Conservation (phyloP, 2,329 filamentous ascomycete genomes). For the Incumbomyces lentus region DNA sequence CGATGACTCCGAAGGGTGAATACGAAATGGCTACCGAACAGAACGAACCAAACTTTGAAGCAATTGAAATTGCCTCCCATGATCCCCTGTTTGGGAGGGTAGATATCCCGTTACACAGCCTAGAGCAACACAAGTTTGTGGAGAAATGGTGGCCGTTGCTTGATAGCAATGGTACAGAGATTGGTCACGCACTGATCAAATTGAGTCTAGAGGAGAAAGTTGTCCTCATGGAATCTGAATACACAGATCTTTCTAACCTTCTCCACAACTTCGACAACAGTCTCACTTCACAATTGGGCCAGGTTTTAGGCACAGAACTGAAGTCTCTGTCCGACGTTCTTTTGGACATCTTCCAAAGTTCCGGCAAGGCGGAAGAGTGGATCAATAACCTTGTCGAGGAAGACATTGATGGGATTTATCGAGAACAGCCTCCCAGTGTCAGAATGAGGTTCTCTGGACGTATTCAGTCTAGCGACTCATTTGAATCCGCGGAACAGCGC, state of each 20-base stretch:
- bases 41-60: slow-evolving; percentile 31
- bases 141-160: slow-evolving; percentile 83
- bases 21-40: slow-evolving; percentile 33
- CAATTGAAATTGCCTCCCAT: slow-evolving; percentile 38
- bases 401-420: slow-evolving; percentile 87
- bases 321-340: slow-evolving; percentile 75
- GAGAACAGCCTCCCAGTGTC: slow-evolving; percentile 58
- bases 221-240: slow-evolving; percentile 77
- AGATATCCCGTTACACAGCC: slow-evolving; percentile 69
- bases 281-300: slow-evolving; percentile 73
- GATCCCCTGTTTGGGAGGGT: slow-evolving; percentile 47
- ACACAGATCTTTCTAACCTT: slow-evolving; percentile 69
- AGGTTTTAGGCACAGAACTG: slow-evolving; percentile 65
- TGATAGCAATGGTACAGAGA: slow-evolving; percentile 62
- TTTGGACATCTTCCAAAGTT: slow-evolving; percentile 91
- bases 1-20: slow-evolving; percentile 35
- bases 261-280: slow-evolving; percentile 76
- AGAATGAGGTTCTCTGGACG: slow-evolving; percentile 52
- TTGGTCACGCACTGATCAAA: slow-evolving; percentile 78
- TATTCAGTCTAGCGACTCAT: slow-evolving; percentile 51
- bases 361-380: slow-evolving; percentile 76
- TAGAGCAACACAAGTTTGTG: slow-evolving; percentile 65
- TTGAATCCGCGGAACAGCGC: slow-evolving; percentile 45
- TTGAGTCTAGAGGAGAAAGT: slow-evolving; percentile 79
- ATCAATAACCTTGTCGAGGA: slow-evolving; percentile 88